Conservation (phyloP, 768 basidiomycete species). For the Lactifluus hygrophoroides region DNA sequence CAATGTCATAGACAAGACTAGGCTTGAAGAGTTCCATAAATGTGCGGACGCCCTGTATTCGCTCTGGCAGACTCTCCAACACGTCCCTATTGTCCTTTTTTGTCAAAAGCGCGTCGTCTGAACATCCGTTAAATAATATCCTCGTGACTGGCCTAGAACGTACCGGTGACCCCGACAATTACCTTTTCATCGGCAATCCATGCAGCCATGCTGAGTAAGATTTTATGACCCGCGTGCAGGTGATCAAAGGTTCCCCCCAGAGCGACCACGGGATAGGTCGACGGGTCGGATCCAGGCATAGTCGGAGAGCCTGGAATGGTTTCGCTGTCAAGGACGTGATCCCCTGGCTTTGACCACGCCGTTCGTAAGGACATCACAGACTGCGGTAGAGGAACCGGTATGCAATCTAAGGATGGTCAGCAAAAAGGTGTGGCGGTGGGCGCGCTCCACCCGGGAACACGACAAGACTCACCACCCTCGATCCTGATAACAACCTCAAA, state of each 20-base stretch:
- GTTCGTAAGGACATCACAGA: slow-evolving; percentile 16
- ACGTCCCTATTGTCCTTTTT: slow-evolving; percentile 65
- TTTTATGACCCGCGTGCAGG: slow-evolving; percentile 94
- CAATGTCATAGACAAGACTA: slow-evolving; percentile 53
- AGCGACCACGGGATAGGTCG: slow-evolving; percentile 57
- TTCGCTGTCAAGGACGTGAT: slow-evolving; percentile 8
- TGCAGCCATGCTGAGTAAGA: slow-evolving; percentile 85
- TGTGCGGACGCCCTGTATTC: slow-evolving; percentile 47
- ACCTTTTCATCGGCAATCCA: slow-evolving; percentile 74
- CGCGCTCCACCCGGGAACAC: too few relatives aligned
- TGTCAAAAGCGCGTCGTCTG: slow-evolving; percentile 62
- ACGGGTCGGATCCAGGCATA: slow-evolving; percentile 18
- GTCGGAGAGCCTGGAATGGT: slow-evolving; percentile 1
- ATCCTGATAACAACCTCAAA: slow-evolving; percentile 27
- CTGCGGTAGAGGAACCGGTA: slow-evolving; percentile 19
- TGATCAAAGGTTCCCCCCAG: slow-evolving; percentile 98
- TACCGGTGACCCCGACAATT: slow-evolving; percentile 85
- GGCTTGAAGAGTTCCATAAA: slow-evolving; percentile 72
- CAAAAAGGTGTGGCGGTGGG: background rate
- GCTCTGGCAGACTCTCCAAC: slow-evolving; percentile 50
- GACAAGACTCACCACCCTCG: slow-evolving; percentile 21
- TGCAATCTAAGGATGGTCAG: slow-evolving; percentile 14
- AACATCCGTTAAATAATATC: background rate
- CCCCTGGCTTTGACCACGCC: slow-evolving; percentile 16
- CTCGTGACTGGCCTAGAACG: slow-evolving; percentile 18